A percentile compares a stretch with the other conserved stretches of the same genome.
Evolutionary conservation across 768 basidiomycete genomes (phyloP).

Genomic region (Phlebiopsis gigantea): DNA sequence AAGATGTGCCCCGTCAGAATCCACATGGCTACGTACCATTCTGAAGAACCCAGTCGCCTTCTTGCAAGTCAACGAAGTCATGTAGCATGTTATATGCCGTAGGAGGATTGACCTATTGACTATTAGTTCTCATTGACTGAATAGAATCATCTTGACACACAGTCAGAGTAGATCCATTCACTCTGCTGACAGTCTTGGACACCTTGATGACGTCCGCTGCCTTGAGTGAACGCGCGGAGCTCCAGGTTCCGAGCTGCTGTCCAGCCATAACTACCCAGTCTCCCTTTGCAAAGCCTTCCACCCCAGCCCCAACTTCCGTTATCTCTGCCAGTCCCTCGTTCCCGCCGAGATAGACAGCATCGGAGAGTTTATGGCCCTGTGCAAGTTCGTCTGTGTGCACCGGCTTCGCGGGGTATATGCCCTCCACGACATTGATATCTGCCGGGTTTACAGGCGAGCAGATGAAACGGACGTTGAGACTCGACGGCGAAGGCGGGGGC

Average conservation of each 20-base stretch:
- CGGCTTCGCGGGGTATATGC: constrained; percentile 73
- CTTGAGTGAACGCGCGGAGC: constrained; percentile 46
- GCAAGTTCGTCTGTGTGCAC: constrained; percentile 27
- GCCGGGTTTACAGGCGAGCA: constrained; percentile 79
- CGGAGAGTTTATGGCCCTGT: constrained; percentile 25
- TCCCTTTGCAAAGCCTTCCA: constrained; percentile 40
- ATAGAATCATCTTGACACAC: constrained; percentile 32
- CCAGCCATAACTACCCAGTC: constrained; percentile 76
- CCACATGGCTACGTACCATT: constrained; percentile 53
- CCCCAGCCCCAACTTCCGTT: constrained; percentile 51
- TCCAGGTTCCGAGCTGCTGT: constrained; percentile 75
- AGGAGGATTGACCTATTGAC: constrained; percentile 61
- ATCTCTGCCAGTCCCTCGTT: constrained; percentile 76
- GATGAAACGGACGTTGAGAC: constrained; percentile 61
- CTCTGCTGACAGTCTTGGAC: constrained; percentile 49
- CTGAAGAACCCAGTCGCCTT: constrained; percentile 79
- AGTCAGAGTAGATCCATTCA: constrained; percentile 69
- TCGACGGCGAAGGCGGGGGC: constrained; percentile 46
- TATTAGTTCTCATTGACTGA: not conserved
- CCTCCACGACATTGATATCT: constrained; percentile 77
- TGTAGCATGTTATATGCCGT: constrained; percentile 82
- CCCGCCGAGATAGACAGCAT: constrained; percentile 56
- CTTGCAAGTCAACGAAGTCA: constrained; percentile 56
- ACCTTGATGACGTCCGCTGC: constrained; percentile 57
- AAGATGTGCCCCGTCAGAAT: not conserved